Evolutionary conservation across 805 yeast genomes (phyloP).

Genomic region (Kregervanrija pseudodelftensis): DNA sequence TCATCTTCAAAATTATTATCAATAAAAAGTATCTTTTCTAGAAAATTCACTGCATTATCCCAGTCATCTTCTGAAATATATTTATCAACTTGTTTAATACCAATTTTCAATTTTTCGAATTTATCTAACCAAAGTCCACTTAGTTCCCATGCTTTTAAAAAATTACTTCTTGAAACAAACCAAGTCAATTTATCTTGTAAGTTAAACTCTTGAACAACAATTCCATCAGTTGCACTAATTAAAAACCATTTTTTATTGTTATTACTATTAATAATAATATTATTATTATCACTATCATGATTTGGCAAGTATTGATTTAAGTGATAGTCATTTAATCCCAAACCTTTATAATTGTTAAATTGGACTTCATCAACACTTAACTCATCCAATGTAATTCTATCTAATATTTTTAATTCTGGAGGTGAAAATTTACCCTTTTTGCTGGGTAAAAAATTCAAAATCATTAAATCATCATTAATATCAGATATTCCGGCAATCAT

Average conservation of each 20-base stretch:
- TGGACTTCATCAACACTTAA: slow-evolving; percentile 74
- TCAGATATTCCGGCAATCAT: slow-evolving; percentile 72
- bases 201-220: slow-evolving; percentile 65
- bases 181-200: slow-evolving; percentile 66
- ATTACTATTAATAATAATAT: background rate
- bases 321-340: slow-evolving; percentile 78
- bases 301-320: slow-evolving; percentile 46
- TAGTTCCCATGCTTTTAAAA: slow-evolving; percentile 71
- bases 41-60: slow-evolving; percentile 46
- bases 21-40: slow-evolving; percentile 33
- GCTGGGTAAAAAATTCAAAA: slow-evolving; percentile 46
- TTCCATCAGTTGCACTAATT: slow-evolving; percentile 76
- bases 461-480: slow-evolving; percentile 60
- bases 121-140: slow-evolving; percentile 50
- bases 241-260: slow-evolving; percentile 45
- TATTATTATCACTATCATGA: slow-evolving; percentile 4
- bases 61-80: slow-evolving; percentile 41
- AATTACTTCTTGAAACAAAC: slow-evolving; percentile 51
- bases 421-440: slow-evolving; percentile 25
- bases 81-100: slow-evolving; percentile 45
- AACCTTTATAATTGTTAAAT: slow-evolving; percentile 43
- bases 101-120: slow-evolving; percentile 48
- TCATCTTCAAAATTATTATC: slow-evolving; percentile 19
- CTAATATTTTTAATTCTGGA: slow-evolving; percentile 73
- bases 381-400: slow-evolving; percentile 61